A percentile compares a stretch with the other conserved stretches of the same genome.
Evolutionary conservation across 2,329 filamentous ascomycete genomes (phyloP).

Genomic region (Cadophora luteo-olivacea): DNA sequence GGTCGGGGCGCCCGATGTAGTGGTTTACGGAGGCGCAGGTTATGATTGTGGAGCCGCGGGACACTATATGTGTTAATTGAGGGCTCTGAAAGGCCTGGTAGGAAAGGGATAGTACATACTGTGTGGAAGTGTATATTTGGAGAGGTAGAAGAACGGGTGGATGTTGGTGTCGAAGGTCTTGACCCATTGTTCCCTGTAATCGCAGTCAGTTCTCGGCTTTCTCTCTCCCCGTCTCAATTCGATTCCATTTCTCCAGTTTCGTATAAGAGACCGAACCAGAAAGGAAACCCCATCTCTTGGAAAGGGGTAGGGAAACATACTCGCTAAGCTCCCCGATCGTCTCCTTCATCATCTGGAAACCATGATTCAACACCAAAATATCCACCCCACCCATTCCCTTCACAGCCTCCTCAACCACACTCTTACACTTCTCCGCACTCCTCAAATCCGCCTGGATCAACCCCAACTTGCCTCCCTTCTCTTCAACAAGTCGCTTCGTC

Average conservation of each 20-base stretch:
- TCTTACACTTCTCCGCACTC: slow-evolving; percentile 71
- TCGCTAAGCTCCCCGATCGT: slow-evolving; percentile 75
- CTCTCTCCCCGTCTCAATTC: background rate
- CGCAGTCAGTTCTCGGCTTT: background rate
- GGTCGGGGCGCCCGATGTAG: slow-evolving; percentile 79
- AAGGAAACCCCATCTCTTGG: background rate
- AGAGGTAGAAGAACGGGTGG: slow-evolving; percentile 79
- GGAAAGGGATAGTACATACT: slow-evolving; percentile 42
- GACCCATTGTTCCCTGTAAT: slow-evolving; percentile 73
- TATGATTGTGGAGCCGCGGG: slow-evolving; percentile 77
- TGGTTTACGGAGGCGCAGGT: slow-evolving; percentile 87
- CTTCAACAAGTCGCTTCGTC: slow-evolving; percentile 74
- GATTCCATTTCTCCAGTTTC: background rate
- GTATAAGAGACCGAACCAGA: background rate
- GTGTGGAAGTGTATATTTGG: slow-evolving; percentile 78
- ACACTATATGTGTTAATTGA: slow-evolving; percentile 58
- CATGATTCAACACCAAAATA: slow-evolving; percentile 77
- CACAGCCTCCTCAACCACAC: slow-evolving; percentile 70
- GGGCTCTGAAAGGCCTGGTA: too few relatives aligned
- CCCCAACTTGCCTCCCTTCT: slow-evolving; percentile 69
- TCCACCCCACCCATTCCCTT: slow-evolving; percentile 73
- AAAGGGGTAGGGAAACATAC: slow-evolving; percentile 50
- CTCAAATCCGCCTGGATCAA: slow-evolving; percentile 70
- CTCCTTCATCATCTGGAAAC: slow-evolving; percentile 75
- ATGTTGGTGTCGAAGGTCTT: slow-evolving; percentile 85